Conservation (phyloP, 2,329 filamentous ascomycete genomes). For the Colletotrichum echinochloae region DNA sequence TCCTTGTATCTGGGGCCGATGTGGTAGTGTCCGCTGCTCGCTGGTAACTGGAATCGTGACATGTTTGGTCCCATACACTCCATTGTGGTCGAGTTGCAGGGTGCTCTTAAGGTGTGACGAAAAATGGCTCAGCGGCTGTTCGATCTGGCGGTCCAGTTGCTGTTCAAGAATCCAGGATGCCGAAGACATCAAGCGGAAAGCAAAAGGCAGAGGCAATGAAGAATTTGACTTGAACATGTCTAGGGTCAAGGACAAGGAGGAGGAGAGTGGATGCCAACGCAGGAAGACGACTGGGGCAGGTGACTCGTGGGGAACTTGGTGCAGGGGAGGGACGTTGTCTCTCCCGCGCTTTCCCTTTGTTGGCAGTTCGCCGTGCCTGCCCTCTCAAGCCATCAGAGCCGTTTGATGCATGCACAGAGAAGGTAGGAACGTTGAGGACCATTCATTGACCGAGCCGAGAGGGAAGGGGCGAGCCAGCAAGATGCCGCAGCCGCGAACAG, state of each 20-base stretch:
- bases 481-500: not conserved
- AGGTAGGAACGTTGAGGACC: not conserved
- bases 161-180: not conserved
- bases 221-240: conserved; percentile 21
- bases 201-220: not conserved
- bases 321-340: no score
- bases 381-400: not conserved
- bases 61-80: not conserved
- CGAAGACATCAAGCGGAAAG: not conserved
- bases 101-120: not conserved
- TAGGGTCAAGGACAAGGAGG: not conserved
- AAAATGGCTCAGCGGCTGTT: not conserved
- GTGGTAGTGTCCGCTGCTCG: not conserved
- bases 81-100: not conserved
- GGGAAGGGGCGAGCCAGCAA: not conserved
- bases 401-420: not conserved
- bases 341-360: not conserved
- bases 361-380: not conserved
- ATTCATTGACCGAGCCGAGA: not conserved
- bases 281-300: not conserved
- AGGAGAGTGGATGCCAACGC: not conserved
- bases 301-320: not conserved
- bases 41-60: not conserved
- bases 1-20: not conserved
- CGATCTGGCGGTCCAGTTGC: not conserved